Conservation (phyloP, 2,329 filamentous ascomycete species). For the Byssothecium circinans region DNA sequence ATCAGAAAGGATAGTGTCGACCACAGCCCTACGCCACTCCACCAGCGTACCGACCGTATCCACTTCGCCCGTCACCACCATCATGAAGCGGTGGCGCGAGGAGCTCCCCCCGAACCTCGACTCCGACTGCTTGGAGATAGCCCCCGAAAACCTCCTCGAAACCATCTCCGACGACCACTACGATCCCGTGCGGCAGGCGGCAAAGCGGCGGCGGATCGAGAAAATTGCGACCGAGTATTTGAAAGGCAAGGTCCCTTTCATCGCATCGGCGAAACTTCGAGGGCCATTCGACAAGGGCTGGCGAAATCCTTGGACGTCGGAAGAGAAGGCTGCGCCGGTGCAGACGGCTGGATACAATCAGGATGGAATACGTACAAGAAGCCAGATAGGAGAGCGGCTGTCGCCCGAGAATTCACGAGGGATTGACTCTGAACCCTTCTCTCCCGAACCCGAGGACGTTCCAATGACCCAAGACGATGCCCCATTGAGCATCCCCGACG, state of each 20-base stretch:
- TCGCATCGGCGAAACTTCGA: constrained; percentile 62
- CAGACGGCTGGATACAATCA: neutral
- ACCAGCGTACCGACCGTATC: neutral
- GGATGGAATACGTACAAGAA: neutral
- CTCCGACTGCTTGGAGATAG: constrained; percentile 19
- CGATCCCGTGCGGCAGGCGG: constrained; percentile 57
- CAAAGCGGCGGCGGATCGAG: constrained; percentile 61
- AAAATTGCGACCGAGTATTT: constrained; percentile 61
- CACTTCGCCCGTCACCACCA: neutral
- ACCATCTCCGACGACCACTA: constrained; percentile 53
- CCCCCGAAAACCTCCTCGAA: constrained; percentile 50
- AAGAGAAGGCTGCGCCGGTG: neutral
- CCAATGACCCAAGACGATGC: neutral
- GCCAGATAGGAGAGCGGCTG: neutral
- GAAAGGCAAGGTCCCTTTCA: constrained; percentile 56
- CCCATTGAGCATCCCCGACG: neutral
- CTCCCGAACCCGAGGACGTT: neutral
- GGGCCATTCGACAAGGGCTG: constrained; percentile 60
- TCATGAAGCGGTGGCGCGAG: constrained; percentile 22
- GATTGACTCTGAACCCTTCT: neutral
- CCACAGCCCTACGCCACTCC: neutral
- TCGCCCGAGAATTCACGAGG: constrained; percentile 7
- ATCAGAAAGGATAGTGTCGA: neutral
- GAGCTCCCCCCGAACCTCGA: constrained; percentile 30
- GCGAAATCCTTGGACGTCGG: constrained; percentile 40